Evolutionary conservation across 1,139 yeast species (phyloP).

Genomic region (Kurtzmaniella natalensis): DNA sequence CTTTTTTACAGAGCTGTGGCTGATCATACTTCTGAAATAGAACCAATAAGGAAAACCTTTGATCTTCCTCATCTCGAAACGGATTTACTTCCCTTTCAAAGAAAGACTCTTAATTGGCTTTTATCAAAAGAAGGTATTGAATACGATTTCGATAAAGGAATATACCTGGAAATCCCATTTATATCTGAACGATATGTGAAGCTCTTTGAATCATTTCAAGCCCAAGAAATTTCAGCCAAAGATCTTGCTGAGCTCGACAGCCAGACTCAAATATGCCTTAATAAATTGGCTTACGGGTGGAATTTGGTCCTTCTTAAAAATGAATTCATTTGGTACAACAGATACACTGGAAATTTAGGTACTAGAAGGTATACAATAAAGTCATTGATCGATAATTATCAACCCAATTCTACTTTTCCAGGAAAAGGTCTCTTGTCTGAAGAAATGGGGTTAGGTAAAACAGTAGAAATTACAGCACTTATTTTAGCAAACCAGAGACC

Average conservation of each 20-base stretch:
- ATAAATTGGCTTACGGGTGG: conserved; percentile 53
- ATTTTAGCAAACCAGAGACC: conserved; percentile 56
- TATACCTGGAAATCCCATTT: conserved; percentile 17
- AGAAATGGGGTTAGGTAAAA: conserved; percentile 97
- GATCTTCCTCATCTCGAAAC: conserved; percentile 49
- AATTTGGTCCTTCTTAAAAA: conserved; percentile 19
- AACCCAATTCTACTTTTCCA: conserved; percentile 20
- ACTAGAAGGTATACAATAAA: conserved; percentile 24
- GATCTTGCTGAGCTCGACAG: conserved; percentile 8
- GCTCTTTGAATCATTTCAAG: conserved; percentile 6
- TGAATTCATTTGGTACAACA: conserved; percentile 41
- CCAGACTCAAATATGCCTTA: conserved; percentile 21
- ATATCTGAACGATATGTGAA: conserved; percentile 12
- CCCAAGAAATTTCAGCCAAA: conserved; percentile 2
- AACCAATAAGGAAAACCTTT: conserved; percentile 16
- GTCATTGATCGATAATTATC: conserved; percentile 21
- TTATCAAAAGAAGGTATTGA: conserved; percentile 52
- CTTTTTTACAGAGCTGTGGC: conserved; percentile 34
- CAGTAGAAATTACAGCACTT: conserved; percentile 75
- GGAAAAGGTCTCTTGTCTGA: conserved; percentile 78
- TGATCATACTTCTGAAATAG: conserved; percentile 24
- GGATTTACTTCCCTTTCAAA: conserved; percentile 53
- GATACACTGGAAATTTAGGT: conserved; percentile 44
- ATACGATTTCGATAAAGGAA: conserved; percentile 25
- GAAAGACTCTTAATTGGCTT: conserved; percentile 63